Evolutionary conservation across 129 eudicot genomes (phyloP).

Genomic region (Lactuca sativa): DNA sequence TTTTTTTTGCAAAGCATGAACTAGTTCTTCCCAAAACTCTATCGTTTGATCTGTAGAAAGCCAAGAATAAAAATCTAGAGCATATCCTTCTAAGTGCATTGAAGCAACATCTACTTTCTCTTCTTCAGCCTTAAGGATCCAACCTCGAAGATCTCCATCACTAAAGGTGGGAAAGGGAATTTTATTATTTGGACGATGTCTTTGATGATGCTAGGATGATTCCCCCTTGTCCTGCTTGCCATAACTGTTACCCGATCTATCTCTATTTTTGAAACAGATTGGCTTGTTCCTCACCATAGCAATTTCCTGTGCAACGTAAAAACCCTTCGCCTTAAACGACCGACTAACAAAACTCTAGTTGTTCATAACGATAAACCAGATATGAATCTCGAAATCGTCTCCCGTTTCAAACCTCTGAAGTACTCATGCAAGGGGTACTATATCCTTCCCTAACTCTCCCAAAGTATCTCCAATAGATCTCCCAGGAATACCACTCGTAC

Average conservation of each 20-base stretch:
- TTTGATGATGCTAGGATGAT: background rate
- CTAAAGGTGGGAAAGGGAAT: constrained; percentile 11
- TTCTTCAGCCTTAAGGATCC: constrained; percentile 15
- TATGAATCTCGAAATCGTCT: too few relatives aligned
- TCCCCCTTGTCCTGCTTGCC: constrained; percentile 1
- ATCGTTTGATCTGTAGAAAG: background rate
- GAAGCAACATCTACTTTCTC: background rate
- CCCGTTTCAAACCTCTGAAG: too few relatives aligned
- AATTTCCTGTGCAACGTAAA: too few relatives aligned
- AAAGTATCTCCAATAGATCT: too few relatives aligned
- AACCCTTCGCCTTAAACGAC: too few relatives aligned
- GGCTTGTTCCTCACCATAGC: too few relatives aligned
- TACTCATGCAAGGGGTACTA: too few relatives aligned
- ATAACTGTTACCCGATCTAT: background rate
- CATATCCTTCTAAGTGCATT: constrained; percentile 26
- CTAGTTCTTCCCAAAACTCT: constrained; percentile 16
- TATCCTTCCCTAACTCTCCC: too few relatives aligned
- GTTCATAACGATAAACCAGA: too few relatives aligned
- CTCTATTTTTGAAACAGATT: too few relatives aligned
- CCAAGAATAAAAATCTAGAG: constrained; percentile 21
- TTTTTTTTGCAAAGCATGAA: constrained; percentile 4
- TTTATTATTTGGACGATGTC: background rate
- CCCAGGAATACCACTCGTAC: too few relatives aligned
- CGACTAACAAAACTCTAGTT: too few relatives aligned
- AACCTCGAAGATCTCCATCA: constrained; percentile 15